Conservation (phyloP, 768 basidiomycete species). For the Lactarius psammicola region DNA sequence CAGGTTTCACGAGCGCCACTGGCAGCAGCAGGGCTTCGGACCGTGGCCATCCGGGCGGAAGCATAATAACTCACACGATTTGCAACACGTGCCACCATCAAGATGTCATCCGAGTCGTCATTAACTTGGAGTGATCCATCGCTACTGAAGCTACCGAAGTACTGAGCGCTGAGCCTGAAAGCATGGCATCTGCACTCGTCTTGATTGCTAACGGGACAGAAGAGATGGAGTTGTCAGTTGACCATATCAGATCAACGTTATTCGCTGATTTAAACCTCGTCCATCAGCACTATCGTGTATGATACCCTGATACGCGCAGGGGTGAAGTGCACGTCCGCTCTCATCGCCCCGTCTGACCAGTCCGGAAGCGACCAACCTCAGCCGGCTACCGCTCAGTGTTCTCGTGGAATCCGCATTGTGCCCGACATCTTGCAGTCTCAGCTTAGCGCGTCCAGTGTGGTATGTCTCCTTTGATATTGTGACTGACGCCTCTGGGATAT, state of each 20-base stretch:
- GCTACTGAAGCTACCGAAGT: background rate
- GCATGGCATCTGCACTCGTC: slow-evolving; percentile 57
- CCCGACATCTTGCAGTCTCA: slow-evolving; percentile 18
- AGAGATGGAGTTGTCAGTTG: slow-evolving; percentile 81
- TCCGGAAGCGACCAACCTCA: background rate
- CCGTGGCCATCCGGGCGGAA: no score
- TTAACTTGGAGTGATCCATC: no score
- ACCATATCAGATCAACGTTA: background rate
- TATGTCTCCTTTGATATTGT: slow-evolving; percentile 5
- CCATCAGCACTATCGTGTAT: slow-evolving; percentile 68
- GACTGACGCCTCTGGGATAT: background rate
- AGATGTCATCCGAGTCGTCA: no score
- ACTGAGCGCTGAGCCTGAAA: background rate
- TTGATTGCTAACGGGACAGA: slow-evolving; percentile 82
- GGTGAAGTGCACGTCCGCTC: slow-evolving; percentile 62
- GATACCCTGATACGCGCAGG: slow-evolving; percentile 82
- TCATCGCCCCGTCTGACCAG: slow-evolving; percentile 38
- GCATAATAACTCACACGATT: no score
- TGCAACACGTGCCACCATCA: no score
- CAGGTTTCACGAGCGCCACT: no score
- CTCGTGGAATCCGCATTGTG: slow-evolving; percentile 26
- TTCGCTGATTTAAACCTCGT: slow-evolving; percentile 1
- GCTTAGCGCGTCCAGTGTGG: slow-evolving; percentile 11
- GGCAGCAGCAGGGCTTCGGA: no score
- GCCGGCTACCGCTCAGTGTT: slow-evolving; percentile 9